These are phyloP conservation scores for Daldinia bambusicola DNA, from an alignment of 495 filamentous ascomycete genomes.

Conservation along the genomic window DNA sequence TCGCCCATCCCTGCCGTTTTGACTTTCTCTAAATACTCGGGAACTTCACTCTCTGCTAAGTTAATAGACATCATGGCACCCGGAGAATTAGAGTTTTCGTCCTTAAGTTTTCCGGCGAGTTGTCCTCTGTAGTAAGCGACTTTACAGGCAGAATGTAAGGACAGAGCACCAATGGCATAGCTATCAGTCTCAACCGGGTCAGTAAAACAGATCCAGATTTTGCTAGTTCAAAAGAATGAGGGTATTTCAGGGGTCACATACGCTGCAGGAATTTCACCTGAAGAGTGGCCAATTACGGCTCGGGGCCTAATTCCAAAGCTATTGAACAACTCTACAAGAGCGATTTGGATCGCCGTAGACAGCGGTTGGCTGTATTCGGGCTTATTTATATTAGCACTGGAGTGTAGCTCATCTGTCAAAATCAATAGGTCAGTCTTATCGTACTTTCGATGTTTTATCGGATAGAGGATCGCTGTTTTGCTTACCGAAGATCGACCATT, in stretches of 20 bases:
- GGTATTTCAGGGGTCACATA: not conserved
- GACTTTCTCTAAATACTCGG: conserved; percentile 37
- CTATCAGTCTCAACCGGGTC: not conserved
- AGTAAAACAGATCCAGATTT: not conserved
- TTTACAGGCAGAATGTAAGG: conserved; percentile 54
- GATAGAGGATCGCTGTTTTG: not conserved
- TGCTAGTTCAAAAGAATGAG: not conserved
- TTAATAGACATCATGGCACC: conserved; percentile 57
- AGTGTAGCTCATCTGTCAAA: conserved; percentile 13
- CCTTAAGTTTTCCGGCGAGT: conserved; percentile 28
- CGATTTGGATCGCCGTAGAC: conserved; percentile 58
- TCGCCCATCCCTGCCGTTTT: not conserved
- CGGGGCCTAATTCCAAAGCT: conserved; percentile 57
- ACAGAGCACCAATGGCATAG: conserved; percentile 50
- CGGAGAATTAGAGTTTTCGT: conserved; percentile 9
- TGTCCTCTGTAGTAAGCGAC: conserved; percentile 54
- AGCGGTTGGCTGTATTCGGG: conserved; percentile 52
- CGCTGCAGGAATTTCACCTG: conserved; percentile 64
- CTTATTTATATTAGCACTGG: conserved; percentile 46
- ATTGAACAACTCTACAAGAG: conserved; percentile 60
- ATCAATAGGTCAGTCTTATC: not conserved
- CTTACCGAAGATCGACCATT: conserved; percentile 48
- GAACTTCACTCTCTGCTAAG: conserved; percentile 44
- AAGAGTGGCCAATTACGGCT: conserved; percentile 66
- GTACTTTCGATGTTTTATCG: not conserved